Conservation (phyloP, 768 basidiomycete species). For the Agrocybe chaxingu region DNA sequence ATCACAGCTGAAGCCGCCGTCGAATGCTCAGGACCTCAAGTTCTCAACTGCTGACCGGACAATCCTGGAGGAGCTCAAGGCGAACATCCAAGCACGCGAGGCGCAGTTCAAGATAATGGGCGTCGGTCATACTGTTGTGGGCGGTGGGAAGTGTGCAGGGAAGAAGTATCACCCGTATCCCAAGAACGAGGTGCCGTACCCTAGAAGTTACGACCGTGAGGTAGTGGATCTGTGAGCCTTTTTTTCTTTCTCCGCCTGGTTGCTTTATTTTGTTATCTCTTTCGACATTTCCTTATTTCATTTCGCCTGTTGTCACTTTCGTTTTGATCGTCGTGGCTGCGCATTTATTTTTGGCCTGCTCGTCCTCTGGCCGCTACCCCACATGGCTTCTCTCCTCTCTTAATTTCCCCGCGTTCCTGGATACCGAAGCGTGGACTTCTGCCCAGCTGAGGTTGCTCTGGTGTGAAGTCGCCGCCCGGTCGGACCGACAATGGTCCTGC, state of each 20-base stretch:
- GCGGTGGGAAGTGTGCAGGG: conserved; percentile 27
- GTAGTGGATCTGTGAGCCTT: conserved; percentile 64
- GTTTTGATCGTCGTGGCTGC: background rate
- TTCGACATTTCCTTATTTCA: background rate
- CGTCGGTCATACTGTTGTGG: conserved; percentile 25
- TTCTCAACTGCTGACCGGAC: conserved; percentile 64
- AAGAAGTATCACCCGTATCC: conserved; percentile 57
- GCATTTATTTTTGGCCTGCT: background rate
- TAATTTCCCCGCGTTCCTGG: background rate
- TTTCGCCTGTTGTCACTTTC: background rate
- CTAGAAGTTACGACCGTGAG: conserved; percentile 59
- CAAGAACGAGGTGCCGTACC: conserved; percentile 59
- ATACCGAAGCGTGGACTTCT: too few species aligned
- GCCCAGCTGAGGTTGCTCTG: too few species aligned
- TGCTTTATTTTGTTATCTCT: conserved; percentile 3
- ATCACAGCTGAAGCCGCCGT: background rate
- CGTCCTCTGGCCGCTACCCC: background rate
- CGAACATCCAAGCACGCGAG: conserved; percentile 47
- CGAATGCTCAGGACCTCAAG: conserved; percentile 17
- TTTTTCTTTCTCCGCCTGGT: background rate
- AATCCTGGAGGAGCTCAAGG: conserved; percentile 55
- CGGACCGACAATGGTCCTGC: too few species aligned
- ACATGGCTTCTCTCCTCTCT: background rate
- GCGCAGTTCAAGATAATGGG: conserved; percentile 56
- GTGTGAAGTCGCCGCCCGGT: too few species aligned